phyloP scores from a whole-genome alignment of 2,329 filamentous ascomycete genomes.

The Aspergillus ochraceus region DNA sequence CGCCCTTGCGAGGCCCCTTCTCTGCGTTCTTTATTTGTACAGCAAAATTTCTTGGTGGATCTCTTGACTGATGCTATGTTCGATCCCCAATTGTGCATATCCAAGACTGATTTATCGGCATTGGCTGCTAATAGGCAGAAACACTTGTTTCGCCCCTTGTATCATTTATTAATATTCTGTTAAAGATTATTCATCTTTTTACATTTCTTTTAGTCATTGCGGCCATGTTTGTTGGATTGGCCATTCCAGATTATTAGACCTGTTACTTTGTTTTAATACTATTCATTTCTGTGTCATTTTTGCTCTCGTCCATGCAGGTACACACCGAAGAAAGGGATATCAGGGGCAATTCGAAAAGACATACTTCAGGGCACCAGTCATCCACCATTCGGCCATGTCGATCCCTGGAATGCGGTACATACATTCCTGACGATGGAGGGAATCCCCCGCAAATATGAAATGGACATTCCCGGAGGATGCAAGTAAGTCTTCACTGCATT shows the following conservation, averaged over 20 bases:
- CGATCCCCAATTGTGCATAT: background rate
- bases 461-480: background rate
- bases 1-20: background rate
- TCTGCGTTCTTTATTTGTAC: background rate
- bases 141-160: background rate
- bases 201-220: background rate
- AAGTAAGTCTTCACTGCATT: background rate
- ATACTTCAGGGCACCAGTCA: background rate
- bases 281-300: slow-evolving; percentile 1
- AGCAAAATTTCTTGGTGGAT: background rate
- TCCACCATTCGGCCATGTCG: background rate
- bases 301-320: background rate
- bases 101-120: background rate
- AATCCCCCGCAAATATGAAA: background rate
- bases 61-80: background rate
- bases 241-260: slow-evolving; percentile 4
- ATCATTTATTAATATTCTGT: background rate
- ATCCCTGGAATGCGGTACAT: background rate
- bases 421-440: background rate
- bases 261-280: slow-evolving; percentile 7
- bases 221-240: background rate
- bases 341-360: background rate
- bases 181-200: background rate
- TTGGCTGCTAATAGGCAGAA: background rate
- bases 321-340: background rate